These are phyloP conservation scores for Cercospora sesami DNA, from an alignment of 2,329 filamentous ascomycete genomes.

Conservation along the genomic window DNA sequence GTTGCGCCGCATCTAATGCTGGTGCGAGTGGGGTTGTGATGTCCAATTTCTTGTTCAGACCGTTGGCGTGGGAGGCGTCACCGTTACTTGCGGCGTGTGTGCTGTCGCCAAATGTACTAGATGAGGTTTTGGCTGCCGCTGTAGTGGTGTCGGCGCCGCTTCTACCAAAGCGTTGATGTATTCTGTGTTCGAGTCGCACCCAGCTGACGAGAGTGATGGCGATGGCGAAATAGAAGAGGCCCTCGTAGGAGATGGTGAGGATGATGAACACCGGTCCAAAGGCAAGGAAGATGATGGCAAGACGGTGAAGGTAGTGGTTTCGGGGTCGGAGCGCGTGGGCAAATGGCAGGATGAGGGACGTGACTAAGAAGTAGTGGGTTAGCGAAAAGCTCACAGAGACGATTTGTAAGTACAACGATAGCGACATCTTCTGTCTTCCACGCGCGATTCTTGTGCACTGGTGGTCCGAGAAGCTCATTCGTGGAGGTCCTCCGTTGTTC, in stretches of 20 bases:
- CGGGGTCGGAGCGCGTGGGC: conserved; percentile 79
- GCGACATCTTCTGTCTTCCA: neutral
- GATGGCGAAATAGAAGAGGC: conserved; percentile 91
- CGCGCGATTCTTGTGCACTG: neutral
- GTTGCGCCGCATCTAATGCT: conserved; percentile 39
- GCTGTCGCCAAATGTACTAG: conserved; percentile 19
- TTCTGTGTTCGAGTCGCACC: conserved; percentile 85
- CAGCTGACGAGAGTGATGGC: conserved; percentile 78
- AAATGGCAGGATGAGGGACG: conserved; percentile 76
- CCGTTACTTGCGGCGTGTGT: conserved; percentile 27
- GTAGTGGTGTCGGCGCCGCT: neutral
- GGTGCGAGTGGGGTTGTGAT: conserved; percentile 38
- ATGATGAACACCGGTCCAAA: conserved; percentile 94
- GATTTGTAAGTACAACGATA: neutral
- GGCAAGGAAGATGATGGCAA: conserved; percentile 85
- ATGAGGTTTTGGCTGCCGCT: conserved; percentile 11
- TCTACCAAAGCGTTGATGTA: conserved; percentile 50
- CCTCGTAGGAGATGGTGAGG: conserved; percentile 95
- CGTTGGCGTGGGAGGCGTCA: conserved; percentile 12
- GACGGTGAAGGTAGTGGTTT: conserved; percentile 83
- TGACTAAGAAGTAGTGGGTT: conserved; percentile 49
- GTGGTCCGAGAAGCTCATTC: neutral
- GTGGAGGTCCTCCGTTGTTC: neutral
- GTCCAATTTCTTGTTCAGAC: conserved; percentile 18
- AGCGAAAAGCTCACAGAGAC: conserved; percentile 22